These are phyloP conservation scores for Clitoria ternatea DNA, from an alignment of 306 rosid species.

Conservation along the genomic window DNA sequence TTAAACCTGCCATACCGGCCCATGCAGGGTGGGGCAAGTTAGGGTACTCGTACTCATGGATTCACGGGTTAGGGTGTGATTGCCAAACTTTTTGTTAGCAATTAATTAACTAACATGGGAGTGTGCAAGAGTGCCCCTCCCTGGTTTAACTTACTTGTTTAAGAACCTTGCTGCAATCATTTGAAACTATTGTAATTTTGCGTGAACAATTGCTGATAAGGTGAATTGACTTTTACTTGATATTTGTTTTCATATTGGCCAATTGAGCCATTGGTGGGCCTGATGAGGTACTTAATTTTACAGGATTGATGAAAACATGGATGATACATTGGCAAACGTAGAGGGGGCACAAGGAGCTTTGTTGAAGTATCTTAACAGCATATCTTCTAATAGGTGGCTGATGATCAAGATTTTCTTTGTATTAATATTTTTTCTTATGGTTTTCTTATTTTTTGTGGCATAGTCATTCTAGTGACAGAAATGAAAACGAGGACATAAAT, in stretches of 20 bases:
- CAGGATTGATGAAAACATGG: constrained; percentile 99
- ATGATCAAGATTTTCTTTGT: constrained; percentile 99
- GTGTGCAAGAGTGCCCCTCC: background rate
- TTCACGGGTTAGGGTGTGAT: background rate
- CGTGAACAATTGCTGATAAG: background rate
- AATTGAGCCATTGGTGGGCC: constrained; percentile 14
- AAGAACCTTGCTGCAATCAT: background rate
- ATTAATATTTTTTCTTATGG: constrained; percentile 86
- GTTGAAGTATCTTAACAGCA: constrained; percentile 91
- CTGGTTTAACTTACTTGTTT: background rate
- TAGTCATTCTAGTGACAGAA: constrained; percentile 38
- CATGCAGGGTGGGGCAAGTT: background rate
- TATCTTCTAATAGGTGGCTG: constrained; percentile 98
- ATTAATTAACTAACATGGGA: background rate
- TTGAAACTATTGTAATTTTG: constrained; percentile 18
- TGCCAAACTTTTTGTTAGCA: background rate
- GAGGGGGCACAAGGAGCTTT: constrained; percentile 95
- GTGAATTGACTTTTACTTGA: constrained; percentile 9
- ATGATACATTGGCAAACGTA: constrained; percentile 81
- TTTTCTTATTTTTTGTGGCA: constrained; percentile 99
- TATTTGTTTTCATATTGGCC: constrained; percentile 12
- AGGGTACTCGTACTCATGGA: too few relatives aligned
- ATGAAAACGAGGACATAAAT: constrained; percentile 34
- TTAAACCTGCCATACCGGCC: background rate
- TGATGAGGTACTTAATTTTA: constrained; percentile 8